Conservation (phyloP, 2,329 filamentous ascomycete genomes). For the Aphanoascus verrucosus region DNA sequence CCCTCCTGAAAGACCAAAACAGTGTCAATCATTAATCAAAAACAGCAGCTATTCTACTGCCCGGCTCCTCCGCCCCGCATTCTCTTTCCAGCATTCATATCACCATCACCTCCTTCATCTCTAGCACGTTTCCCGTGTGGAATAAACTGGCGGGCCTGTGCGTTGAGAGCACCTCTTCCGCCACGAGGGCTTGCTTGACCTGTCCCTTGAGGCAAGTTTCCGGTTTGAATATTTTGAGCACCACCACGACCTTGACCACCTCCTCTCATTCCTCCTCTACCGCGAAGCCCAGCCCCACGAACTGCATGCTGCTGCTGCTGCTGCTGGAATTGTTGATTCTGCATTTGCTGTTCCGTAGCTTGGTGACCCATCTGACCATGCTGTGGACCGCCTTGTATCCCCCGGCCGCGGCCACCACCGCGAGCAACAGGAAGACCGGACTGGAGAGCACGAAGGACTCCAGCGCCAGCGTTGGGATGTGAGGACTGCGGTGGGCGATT, state of each 20-base stretch:
- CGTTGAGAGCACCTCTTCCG: conserved; percentile 38
- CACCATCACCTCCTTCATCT: conserved; percentile 39
- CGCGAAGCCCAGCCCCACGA: conserved; percentile 31
- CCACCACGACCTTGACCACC: conserved; percentile 35
- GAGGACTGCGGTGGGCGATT: conserved; percentile 18
- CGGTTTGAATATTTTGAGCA: conserved; percentile 36
- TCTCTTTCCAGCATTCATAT: conserved; percentile 37
- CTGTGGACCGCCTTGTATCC: conserved; percentile 25
- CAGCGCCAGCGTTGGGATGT: conserved; percentile 29
- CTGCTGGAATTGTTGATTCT: conserved; percentile 25
- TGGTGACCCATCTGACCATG: conserved; percentile 23
- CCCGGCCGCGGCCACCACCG: conserved; percentile 27
- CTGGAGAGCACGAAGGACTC: conserved; percentile 34
- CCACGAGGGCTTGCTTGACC: conserved; percentile 24
- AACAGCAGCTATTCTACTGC: conserved; percentile 1
- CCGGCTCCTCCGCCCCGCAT: conserved; percentile 33
- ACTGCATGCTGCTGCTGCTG: conserved; percentile 21
- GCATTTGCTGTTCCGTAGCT: conserved; percentile 18
- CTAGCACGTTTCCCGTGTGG: conserved; percentile 47
- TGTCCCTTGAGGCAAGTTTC: conserved; percentile 23
- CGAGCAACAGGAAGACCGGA: conserved; percentile 38
- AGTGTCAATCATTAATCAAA: not conserved
- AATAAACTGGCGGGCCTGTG: conserved; percentile 45
- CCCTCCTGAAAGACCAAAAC: not conserved
- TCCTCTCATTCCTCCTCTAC: conserved; percentile 31